phyloP scores from a whole-genome alignment of 768 basidiomycete genomes.

The Lactifluus pinguis region DNA sequence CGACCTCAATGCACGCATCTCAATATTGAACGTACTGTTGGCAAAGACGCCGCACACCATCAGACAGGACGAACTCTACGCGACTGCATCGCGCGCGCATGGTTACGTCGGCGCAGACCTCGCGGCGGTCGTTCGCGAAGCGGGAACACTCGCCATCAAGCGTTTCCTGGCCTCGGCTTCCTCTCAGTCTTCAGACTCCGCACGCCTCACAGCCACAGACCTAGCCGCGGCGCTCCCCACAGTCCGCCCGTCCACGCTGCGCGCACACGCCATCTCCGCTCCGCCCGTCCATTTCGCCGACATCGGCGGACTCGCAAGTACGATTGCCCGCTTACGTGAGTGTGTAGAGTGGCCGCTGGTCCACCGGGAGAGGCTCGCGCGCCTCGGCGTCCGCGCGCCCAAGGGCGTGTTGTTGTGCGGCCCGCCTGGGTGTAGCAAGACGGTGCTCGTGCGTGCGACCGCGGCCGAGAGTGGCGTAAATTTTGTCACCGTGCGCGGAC shows the following conservation, averaged over 20 bases:
- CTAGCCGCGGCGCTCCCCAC: slow-evolving; percentile 61
- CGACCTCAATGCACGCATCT: slow-evolving; percentile 71
- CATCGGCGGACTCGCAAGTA: slow-evolving; percentile 76
- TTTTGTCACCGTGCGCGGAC: slow-evolving; percentile 94
- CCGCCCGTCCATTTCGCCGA: slow-evolving; percentile 77
- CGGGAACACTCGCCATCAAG: slow-evolving; percentile 87
- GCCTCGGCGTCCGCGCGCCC: slow-evolving; percentile 82
- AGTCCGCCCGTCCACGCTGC: slow-evolving; percentile 89
- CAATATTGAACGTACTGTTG: slow-evolving; percentile 82
- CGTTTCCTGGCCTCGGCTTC: slow-evolving; percentile 45
- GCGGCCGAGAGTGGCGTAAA: slow-evolving; percentile 93
- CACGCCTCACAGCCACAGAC: slow-evolving; percentile 47
- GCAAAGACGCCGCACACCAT: slow-evolving; percentile 72
- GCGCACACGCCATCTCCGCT: slow-evolving; percentile 84
- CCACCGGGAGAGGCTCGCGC: slow-evolving; percentile 77
- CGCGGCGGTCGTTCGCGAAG: slow-evolving; percentile 84
- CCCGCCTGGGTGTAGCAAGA: slow-evolving; percentile 97
- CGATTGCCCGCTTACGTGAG: slow-evolving; percentile 83
- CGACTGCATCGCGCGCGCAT: slow-evolving; percentile 72
- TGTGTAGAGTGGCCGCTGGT: slow-evolving; percentile 92
- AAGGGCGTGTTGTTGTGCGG: slow-evolving; percentile 89
- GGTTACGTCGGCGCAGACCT: slow-evolving; percentile 98
- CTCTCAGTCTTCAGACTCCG: slow-evolving; percentile 10
- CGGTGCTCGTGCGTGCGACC: slow-evolving; percentile 82
- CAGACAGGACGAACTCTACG: slow-evolving; percentile 45